A percentile compares a stretch with the other conserved stretches of the same genome.
phyloP scores from a whole-genome alignment of 768 basidiomycete species.

The Tricholoma flavovirens region DNA sequence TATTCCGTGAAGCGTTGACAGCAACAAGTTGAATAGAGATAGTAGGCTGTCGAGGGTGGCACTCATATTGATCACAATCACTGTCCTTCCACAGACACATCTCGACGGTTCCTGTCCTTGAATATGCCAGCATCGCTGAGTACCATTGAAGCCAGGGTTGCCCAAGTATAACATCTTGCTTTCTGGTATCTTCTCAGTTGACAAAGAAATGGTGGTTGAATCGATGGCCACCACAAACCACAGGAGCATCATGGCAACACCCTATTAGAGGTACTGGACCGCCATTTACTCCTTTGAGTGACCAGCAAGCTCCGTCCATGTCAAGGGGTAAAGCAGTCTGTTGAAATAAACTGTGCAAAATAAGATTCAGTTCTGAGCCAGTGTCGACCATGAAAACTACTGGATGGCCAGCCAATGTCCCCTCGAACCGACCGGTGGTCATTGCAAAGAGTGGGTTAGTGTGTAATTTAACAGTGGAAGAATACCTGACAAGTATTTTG shows the following conservation, averaged over 20 bases:
- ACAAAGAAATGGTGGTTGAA: conserved; percentile 26
- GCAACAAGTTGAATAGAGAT: conserved; percentile 7
- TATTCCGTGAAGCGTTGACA: conserved; percentile 1
- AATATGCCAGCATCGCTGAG: conserved; percentile 9
- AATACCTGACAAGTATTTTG: no score
- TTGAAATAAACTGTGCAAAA: conserved; percentile 5
- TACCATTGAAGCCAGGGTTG: conserved; percentile 23
- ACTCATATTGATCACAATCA: neutral
- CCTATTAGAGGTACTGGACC: conserved; percentile 12
- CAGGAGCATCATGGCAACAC: conserved; percentile 11
- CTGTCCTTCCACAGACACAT: conserved; percentile 16
- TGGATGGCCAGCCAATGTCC: conserved; percentile 4
- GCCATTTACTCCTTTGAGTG: conserved; percentile 20
- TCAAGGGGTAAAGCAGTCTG: conserved; percentile 10
- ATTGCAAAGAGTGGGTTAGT: conserved; percentile 8
- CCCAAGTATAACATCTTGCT: conserved; percentile 17
- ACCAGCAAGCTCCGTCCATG: conserved; percentile 21
- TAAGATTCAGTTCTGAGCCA: conserved; percentile 20
- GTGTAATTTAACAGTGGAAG: neutral
- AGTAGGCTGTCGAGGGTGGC: neutral
- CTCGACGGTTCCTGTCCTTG: conserved; percentile 7
- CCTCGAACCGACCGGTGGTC: conserved; percentile 11
- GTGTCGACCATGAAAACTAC: conserved; percentile 17
- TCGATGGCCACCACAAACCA: conserved; percentile 10
- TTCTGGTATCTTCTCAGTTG: neutral